Evolutionary conservation across 768 basidiomycete genomes (phyloP).

Genomic region (Trametes sanguinea): DNA sequence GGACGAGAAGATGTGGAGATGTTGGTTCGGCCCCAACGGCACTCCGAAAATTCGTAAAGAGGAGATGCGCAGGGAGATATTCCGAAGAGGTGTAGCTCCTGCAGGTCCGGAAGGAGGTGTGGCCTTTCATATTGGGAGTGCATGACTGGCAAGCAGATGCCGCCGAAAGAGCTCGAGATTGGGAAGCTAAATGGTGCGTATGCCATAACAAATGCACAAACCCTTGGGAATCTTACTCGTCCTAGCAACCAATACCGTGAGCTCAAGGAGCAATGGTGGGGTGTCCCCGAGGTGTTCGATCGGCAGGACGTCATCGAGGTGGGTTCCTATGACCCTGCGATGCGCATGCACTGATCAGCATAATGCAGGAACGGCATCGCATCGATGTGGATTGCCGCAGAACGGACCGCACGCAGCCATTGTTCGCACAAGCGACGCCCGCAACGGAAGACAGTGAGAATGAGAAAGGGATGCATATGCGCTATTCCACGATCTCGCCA

Average conservation of each 20-base stretch:
- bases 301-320: conserved; percentile 82
- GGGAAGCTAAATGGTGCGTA: conserved; percentile 62
- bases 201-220: background rate
- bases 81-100: conserved; percentile 67
- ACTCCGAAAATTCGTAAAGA: conserved; percentile 62
- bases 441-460: conserved; percentile 51
- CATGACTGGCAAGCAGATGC: conserved; percentile 75
- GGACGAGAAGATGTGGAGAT: conserved; percentile 67
- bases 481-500: conserved; percentile 75
- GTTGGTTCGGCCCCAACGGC: conserved; percentile 79
- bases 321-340: conserved; percentile 27
- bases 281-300: conserved; percentile 78
- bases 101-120: conserved; percentile 70
- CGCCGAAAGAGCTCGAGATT: conserved; percentile 58
- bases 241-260: conserved; percentile 66
- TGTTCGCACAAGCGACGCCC: conserved; percentile 59
- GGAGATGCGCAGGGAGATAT: conserved; percentile 77
- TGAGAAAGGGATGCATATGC: conserved; percentile 57
- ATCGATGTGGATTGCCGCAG: conserved; percentile 97
- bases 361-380: conserved; percentile 77
- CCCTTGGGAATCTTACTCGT: conserved; percentile 6
- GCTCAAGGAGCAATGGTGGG: conserved; percentile 81
- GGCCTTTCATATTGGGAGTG: conserved; percentile 91
- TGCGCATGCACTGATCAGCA: background rate
- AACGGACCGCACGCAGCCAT: conserved; percentile 91